A percentile compares a stretch with the other conserved stretches of the same genome.
Evolutionary conservation across 495 filamentous ascomycete species (phyloP).

Genomic region (Hypomontagnella monticulosa): DNA sequence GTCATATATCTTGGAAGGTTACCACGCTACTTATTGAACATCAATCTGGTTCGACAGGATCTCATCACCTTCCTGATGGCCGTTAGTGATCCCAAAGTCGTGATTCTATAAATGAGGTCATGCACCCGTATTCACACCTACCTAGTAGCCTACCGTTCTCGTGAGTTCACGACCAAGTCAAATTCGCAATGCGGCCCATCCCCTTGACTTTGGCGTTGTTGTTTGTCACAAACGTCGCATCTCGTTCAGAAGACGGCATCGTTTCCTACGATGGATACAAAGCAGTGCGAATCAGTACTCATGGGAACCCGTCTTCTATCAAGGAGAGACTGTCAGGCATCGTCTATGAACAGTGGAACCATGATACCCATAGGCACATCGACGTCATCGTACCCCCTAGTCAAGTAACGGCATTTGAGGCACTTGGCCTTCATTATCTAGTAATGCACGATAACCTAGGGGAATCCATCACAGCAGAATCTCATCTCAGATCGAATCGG

Average conservation of each 20-base stretch:
- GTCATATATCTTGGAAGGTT: neutral
- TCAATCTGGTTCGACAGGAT: neutral
- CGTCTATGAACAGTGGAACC: slow-evolving; percentile 43
- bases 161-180: too few relatives aligned
- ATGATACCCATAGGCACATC: slow-evolving; percentile 41
- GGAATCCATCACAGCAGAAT: slow-evolving; percentile 52
- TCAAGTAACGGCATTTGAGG: slow-evolving; percentile 47
- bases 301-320: slow-evolving; percentile 32
- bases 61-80: slow-evolving; percentile 2
- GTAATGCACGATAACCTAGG: slow-evolving; percentile 58
- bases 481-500: neutral
- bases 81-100: neutral
- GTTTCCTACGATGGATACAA: slow-evolving; percentile 53
- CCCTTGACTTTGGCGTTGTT: neutral
- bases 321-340: slow-evolving; percentile 44
- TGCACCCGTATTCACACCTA: too few relatives aligned
- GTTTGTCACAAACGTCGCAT: slow-evolving; percentile 7
- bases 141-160: neutral
- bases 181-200: slow-evolving; percentile 5
- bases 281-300: slow-evolving; percentile 48
- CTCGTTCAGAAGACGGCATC: neutral
- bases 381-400: slow-evolving; percentile 53
- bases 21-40: neutral
- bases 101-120: too few relatives aligned
- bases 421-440: slow-evolving; percentile 45